Percentiles rank a stretch among this genome's conserved stretches.
Conservation (phyloP, 768 basidiomycete genomes). For the Chlorophyllum brunneum region DNA sequence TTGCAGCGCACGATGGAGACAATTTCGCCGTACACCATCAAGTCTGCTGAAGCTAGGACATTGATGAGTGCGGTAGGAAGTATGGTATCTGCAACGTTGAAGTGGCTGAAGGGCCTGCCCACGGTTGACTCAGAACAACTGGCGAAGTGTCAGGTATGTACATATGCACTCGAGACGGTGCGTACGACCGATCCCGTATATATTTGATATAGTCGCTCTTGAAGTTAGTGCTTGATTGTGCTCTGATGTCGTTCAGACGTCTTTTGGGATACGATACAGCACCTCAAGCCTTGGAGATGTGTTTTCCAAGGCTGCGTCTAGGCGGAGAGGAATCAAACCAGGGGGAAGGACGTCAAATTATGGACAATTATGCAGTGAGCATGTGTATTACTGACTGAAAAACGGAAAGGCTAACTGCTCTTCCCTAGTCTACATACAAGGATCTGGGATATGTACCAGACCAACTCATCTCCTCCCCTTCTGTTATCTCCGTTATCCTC, state of each 20-base stretch:
- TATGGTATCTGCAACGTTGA: slow-evolving; percentile 22
- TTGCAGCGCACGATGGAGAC: slow-evolving; percentile 28
- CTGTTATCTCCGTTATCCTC: slow-evolving; percentile 32
- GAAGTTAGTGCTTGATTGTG: slow-evolving; percentile 17
- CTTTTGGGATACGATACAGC: slow-evolving; percentile 39
- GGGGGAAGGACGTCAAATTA: not conserved
- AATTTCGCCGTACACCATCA: slow-evolving; percentile 21
- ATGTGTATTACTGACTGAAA: not conserved
- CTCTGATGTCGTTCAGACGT: slow-evolving; percentile 23
- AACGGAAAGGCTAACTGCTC: not conserved
- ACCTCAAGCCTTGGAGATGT: slow-evolving; percentile 38
- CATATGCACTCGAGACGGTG: not conserved
- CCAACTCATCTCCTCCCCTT: slow-evolving; percentile 18
- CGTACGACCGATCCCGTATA: not conserved
- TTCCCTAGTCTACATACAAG: slow-evolving; percentile 33
- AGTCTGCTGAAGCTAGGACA: slow-evolving; percentile 27
- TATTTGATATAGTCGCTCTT: slow-evolving; percentile 22
- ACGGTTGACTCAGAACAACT: slow-evolving; percentile 20
- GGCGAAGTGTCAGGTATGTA: slow-evolving; percentile 26
- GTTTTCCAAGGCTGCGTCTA: slow-evolving; percentile 38
- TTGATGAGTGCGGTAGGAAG: slow-evolving; percentile 26
- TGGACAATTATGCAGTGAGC: slow-evolving; percentile 23
- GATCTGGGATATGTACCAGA: slow-evolving; percentile 25
- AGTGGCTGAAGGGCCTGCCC: slow-evolving; percentile 28
- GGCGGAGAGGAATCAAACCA: not conserved